Base-by-base conservation (phyloP, 2,329 filamentous ascomycete genomes). In the Fusarium torulosum region DNA sequence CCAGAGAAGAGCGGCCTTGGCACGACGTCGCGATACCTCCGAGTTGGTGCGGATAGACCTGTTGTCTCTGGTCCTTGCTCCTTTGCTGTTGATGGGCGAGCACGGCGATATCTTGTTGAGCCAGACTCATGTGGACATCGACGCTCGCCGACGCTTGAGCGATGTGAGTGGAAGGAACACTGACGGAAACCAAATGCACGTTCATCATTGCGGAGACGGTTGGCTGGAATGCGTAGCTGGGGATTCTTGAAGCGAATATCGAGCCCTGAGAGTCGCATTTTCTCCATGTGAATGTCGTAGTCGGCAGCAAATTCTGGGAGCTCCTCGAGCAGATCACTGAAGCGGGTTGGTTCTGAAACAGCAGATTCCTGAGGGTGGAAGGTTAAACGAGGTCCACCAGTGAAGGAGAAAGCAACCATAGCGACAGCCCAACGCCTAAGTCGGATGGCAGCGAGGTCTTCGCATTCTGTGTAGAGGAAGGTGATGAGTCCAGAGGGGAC, bases 151-250 rank as follows among this genome's bases (percentile, higher is more conserved):
- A 87, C 84, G 9, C 79, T 76, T 6, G 84, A 81, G 20, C 86
- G 80, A 70, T 88, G 86, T 37, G 83, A 86, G 74, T 88, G 86
- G 69, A 88, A 88, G 14, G 85, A 86, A 74, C 86, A 88, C 74
- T 86, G 84, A 23, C 86, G 80, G 74, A 88, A 88, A n/a, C 86
- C 86, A 70, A 87, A 88, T 51, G 83, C 79, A 35, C 86, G 83
- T 77, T 87, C 84, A 44, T 86, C 85, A 75, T 83, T 86, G 63
- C 82, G 80, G 21, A 88, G 78, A 55, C 79, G 79, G 78, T 88
- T 88, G 66, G 82, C 83, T 15, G 84, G 83, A 52, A 88, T 82
- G 63, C 86, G 81, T 21, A 88, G 82, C 76, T 88, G 86, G 15
- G 86, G 86, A 77, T 88, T 88, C 80, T 88, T 88, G 77, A 86